phyloP scores from a whole-genome alignment of 352 stramenopile genomes.

The Discostella stelligera region DNA sequence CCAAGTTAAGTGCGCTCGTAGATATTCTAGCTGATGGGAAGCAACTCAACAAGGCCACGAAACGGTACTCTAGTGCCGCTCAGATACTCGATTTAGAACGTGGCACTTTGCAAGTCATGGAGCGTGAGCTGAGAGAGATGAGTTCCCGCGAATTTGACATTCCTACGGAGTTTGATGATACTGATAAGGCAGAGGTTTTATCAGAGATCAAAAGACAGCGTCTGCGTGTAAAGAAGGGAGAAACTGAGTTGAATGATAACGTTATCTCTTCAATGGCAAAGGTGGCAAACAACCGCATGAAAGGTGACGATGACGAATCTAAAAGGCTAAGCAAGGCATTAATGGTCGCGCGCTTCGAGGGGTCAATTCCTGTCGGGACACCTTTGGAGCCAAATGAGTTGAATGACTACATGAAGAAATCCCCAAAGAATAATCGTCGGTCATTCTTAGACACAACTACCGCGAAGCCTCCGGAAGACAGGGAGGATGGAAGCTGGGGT shows the following conservation, averaged over 20 bases:
- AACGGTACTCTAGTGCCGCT: conserved; percentile 48
- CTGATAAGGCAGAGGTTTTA: conserved; percentile 46
- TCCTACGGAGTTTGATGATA: conserved; percentile 35
- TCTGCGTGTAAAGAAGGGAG: conserved; percentile 46
- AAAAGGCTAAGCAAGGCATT: conserved; percentile 25
- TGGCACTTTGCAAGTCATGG: conserved; percentile 62
- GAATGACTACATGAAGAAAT: conserved; percentile 40
- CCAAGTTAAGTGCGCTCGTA: conserved; percentile 37
- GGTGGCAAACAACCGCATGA: conserved; percentile 62
- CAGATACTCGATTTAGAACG: conserved; percentile 64
- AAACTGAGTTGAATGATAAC: conserved; percentile 55
- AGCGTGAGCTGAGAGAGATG: conserved; percentile 51
- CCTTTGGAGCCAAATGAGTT: conserved; percentile 36
- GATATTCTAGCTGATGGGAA: conserved; percentile 64
- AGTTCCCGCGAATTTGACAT: conserved; percentile 19
- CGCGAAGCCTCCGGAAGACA: conserved; percentile 21
- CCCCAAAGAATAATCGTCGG: conserved; percentile 30
- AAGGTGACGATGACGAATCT: conserved; percentile 26
- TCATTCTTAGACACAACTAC: conserved; percentile 31
- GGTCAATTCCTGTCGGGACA: conserved; percentile 24
- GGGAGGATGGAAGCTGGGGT: conserved; percentile 64
- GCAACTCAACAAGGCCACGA: conserved; percentile 69
- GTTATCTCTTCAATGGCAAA: conserved; percentile 52
- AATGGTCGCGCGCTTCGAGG: conserved; percentile 16
- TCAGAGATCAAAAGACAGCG: conserved; percentile 62